Evolutionary conservation across 306 rosid genomes (phyloP), one percentile per base, ranked within the genome.

Genomic region (Acacia confusa): DNA sequence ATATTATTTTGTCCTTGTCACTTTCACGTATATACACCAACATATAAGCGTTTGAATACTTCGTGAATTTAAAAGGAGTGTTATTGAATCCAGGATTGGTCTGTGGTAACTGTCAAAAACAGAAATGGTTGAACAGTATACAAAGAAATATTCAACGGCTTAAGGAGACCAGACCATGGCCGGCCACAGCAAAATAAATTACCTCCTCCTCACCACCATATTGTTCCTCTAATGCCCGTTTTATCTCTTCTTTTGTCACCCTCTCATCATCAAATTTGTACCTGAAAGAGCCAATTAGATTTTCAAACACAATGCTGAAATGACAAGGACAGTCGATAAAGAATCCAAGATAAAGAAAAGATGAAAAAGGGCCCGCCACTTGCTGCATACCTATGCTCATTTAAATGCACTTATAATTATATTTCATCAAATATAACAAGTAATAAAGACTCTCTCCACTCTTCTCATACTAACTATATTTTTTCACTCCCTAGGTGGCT

Each of bases 131-230:
- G 78, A 66, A 67, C 72, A 70, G 79, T 45, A 52, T 67, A 82
- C 58, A 70, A 70, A 55, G 40, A 7, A 77, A 72, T 47, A 76
- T 75, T 32, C 53, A 84, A 57, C 14, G 77, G 50, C 63, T 50
- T 55, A 78, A 74, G 78, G 66, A 67, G 65, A 79, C 63, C 68
- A 58, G 77, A 74, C 20, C 63, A 72, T 38, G 71, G 57, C 27
- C 63, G 25, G 81, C 24, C 43, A 72, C 65, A 57, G 60, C 28
- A 69, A 80, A 80, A 76, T 7, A 38, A 72, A 72, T 30, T 88
- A 94, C 98, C 98, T 94, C 98, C 75, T 94, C 98, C 87, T 94
- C 97, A 78, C 97, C 98, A 78, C 98, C 98, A 84, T 94, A 94
- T 83, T 94, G 98, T 86, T 94, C 98, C 92, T 94, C 98, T 27